Conservation (phyloP, 495 filamentous ascomycete genomes). For the Lasiosphaeria hispida region DNA sequence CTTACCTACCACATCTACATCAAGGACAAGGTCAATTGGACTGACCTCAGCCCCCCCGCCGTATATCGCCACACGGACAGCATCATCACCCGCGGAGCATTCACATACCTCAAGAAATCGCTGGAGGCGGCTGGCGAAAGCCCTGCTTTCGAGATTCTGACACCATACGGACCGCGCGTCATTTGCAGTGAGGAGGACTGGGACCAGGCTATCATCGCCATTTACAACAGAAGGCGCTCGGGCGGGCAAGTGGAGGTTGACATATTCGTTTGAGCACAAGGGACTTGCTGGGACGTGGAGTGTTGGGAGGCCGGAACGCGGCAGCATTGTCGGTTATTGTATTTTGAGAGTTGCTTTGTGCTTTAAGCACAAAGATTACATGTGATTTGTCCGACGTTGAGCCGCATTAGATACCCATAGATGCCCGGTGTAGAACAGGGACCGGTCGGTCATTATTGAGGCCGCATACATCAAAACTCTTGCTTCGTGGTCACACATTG, state of each 20-base stretch:
- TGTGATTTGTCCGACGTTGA: too few relatives aligned
- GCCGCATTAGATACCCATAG: too few relatives aligned
- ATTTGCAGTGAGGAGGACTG: constrained; percentile 15
- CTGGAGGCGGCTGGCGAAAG: constrained; percentile 14
- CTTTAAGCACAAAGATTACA: too few relatives aligned
- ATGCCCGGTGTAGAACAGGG: too few relatives aligned
- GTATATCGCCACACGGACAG: constrained; percentile 16
- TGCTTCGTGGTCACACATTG: too few relatives aligned
- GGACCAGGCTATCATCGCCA: constrained; percentile 15
- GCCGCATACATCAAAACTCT: too few relatives aligned
- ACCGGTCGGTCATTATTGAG: too few relatives aligned
- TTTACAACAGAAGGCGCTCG: constrained; percentile 18
- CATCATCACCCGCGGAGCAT: constrained; percentile 13
- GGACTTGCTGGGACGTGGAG: too few relatives aligned
- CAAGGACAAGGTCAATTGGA: constrained; percentile 16
- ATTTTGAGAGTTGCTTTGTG: too few relatives aligned
- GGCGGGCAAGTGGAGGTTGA: constrained; percentile 20
- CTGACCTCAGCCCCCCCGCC: constrained; percentile 4
- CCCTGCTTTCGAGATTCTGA: constrained; percentile 16
- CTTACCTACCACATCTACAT: constrained; percentile 21
- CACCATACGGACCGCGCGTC: constrained; percentile 3
- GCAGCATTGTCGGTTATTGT: too few relatives aligned
- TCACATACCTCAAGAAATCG: constrained; percentile 10
- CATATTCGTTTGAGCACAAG: constrained; percentile 17
- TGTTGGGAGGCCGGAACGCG: too few relatives aligned